Conservation (phyloP, 352 stramenopile genomes). For the Pythium volutum region DNA sequence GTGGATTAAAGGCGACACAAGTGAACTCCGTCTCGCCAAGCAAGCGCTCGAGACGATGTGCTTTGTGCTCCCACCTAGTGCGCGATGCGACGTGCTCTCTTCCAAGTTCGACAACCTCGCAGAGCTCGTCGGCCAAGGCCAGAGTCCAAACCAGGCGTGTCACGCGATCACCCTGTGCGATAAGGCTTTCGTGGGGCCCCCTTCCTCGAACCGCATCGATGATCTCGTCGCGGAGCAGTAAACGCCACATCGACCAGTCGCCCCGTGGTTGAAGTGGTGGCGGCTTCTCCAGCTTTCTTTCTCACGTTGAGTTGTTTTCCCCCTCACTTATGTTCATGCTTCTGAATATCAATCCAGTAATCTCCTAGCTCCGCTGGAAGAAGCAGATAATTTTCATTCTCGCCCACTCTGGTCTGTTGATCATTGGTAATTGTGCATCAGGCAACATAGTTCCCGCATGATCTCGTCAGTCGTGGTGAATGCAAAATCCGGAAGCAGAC, state of each 20-base stretch:
- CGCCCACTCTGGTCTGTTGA: too few species aligned
- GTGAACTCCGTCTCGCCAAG: conserved; percentile 57
- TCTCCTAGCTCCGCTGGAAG: conserved; percentile 1
- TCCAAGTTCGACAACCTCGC: conserved; percentile 77
- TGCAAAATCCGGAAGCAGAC: conserved; percentile 25
- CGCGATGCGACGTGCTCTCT: conserved; percentile 59
- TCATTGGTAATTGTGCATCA: background rate
- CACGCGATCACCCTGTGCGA: conserved; percentile 56
- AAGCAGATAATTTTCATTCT: background rate
- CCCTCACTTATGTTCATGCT: background rate
- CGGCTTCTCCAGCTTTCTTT: background rate
- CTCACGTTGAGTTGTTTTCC: background rate
- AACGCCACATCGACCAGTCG: background rate
- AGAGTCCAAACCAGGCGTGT: conserved; percentile 58
- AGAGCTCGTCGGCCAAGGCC: conserved; percentile 46
- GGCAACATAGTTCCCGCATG: background rate
- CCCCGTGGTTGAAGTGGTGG: background rate
- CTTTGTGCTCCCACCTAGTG: conserved; percentile 55
- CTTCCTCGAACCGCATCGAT: conserved; percentile 1
- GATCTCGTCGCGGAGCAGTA: conserved; percentile 19
- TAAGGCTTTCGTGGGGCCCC: conserved; percentile 29
- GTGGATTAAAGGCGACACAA: conserved; percentile 41
- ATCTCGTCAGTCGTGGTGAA: conserved; percentile 9
- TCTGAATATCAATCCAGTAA: background rate
- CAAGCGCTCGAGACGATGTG: conserved; percentile 76